These are phyloP conservation scores for Platismatia glauca DNA, from an alignment of 495 filamentous ascomycete genomes.

Conservation along the genomic window DNA sequence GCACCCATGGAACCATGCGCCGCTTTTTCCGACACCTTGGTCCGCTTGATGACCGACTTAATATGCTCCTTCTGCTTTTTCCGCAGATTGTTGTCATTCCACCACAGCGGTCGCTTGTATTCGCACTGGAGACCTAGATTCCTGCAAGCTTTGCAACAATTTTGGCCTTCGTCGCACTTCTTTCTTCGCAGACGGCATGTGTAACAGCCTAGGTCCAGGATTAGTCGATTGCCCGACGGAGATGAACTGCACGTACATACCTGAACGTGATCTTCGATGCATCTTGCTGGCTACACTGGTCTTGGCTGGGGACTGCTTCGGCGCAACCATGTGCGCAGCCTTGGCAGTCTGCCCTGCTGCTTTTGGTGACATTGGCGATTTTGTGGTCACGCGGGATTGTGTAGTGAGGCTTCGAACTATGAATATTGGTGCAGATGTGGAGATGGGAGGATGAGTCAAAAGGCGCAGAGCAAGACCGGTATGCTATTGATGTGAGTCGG, in stretches of 20 bases:
- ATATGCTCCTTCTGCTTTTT: conserved; percentile 84
- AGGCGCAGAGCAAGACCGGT: conserved; percentile 24
- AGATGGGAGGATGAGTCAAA: background rate
- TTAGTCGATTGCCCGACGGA: conserved; percentile 1
- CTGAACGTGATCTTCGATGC: conserved; percentile 88
- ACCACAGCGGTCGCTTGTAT: conserved; percentile 96
- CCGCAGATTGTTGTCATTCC: conserved; percentile 82
- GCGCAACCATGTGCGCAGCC: conserved; percentile 33
- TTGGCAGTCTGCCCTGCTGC: conserved; percentile 25
- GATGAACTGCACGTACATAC: conserved; percentile 41
- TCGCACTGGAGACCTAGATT: conserved; percentile 82
- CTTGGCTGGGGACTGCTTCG: conserved; percentile 40
- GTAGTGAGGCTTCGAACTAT: background rate
- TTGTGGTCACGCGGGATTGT: background rate
- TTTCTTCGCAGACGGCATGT: conserved; percentile 91
- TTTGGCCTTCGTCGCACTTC: conserved; percentile 94
- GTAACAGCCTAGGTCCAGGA: conserved; percentile 66
- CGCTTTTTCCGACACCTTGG: conserved; percentile 82
- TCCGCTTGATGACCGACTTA: conserved; percentile 95
- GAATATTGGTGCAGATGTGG: background rate
- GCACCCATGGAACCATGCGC: conserved; percentile 36
- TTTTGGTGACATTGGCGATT: conserved; percentile 27
- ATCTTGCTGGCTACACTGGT: conserved; percentile 62
- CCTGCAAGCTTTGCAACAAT: conserved; percentile 78
- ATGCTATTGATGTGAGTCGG: conserved; percentile 23